Conservation (phyloP, 371 early-diverging fungal genomes). For the Conidiobolus incongruus region DNA sequence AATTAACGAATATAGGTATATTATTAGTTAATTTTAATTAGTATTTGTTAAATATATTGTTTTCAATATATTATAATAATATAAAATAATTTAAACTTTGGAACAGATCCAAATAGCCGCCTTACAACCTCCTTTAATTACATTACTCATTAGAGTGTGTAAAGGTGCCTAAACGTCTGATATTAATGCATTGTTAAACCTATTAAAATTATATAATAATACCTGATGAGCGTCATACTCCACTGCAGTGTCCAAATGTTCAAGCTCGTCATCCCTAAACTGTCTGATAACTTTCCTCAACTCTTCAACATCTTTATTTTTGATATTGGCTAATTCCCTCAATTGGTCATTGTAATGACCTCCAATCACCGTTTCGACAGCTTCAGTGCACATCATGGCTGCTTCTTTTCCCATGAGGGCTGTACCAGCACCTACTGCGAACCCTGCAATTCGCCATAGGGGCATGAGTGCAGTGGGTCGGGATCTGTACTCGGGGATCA, state of each 20-base stretch:
- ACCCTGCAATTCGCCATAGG: conserved; percentile 73
- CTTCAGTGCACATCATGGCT: conserved; percentile 96
- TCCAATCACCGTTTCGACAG: conserved; percentile 94
- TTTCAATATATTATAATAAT: no score
- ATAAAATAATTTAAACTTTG: conserved; percentile 4
- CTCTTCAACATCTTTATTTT: conserved; percentile 31
- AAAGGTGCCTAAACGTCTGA: conserved; percentile 5
- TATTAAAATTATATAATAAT: not conserved
- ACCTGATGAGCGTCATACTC: conserved; percentile 64
- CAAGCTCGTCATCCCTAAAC: conserved; percentile 89
- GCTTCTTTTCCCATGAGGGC: conserved; percentile 81
- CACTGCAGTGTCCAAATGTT: conserved; percentile 80
- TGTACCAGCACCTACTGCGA: conserved; percentile 62
- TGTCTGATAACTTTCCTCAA: conserved; percentile 44
- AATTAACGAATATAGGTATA: no score
- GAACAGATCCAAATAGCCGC: conserved; percentile 7
- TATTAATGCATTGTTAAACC: not conserved
- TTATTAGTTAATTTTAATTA: no score
- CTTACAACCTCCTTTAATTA: conserved; percentile 8
- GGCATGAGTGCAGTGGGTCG: conserved; percentile 74
- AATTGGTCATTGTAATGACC: conserved; percentile 88
- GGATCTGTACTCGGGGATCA: conserved; percentile 49
- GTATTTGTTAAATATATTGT: no score
- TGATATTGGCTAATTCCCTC: conserved; percentile 38
- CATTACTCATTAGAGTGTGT: conserved; percentile 1